Base-by-base conservation (phyloP, 2,329 filamentous ascomycete species). In the Phialophora tarda region DNA sequence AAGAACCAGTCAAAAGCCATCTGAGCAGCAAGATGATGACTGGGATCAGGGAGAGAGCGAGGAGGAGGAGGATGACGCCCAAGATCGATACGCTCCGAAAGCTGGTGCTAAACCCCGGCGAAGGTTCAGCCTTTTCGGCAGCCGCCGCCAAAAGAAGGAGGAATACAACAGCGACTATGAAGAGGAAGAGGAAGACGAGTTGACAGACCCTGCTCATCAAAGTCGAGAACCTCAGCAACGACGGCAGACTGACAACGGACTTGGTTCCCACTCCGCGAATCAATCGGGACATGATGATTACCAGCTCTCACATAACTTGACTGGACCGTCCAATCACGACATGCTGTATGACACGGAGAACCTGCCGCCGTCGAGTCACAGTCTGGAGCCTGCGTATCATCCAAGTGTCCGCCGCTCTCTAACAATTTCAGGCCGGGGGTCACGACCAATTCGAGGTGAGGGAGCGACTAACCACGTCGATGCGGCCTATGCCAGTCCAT, bases 41-140 rank as follows among this genome's bases (percentile, higher is more conserved):
- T 75, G 72, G 73, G 71, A 71, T 56, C 69, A 72, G 53, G 70
- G 67, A 54, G 50, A 70, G 34, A 75, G 74, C 34, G 65, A 73
- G 17, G 71, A 71, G 1, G 73, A 74, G 1, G 73, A 74, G 21
- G 71, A 68, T 30, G 67, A 72, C 32, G 66, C 50, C 21, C 69
- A 64, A 17, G 65, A 57, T 58, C 68, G 70, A 30, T 69, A 68
- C 21, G 60, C 63, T 12, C 47, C 32, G 17, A 63, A 59, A 59
- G 47, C 47, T 57, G 59, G 59, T 26, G 48, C 55, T n/a, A n/a
- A 56, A 48, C 66, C 69, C 28, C 65, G 67, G 23, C 66, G 67
- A 54, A 62, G 66, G 32, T 71, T 73, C 53, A 69, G 69, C 32
- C 63, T 73, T 23, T 73, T 73, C 53, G 70, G 71, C 8, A 69